phyloP scores from a whole-genome alignment of 257 asterid species.

The Schizonepeta tenuifolia region DNA sequence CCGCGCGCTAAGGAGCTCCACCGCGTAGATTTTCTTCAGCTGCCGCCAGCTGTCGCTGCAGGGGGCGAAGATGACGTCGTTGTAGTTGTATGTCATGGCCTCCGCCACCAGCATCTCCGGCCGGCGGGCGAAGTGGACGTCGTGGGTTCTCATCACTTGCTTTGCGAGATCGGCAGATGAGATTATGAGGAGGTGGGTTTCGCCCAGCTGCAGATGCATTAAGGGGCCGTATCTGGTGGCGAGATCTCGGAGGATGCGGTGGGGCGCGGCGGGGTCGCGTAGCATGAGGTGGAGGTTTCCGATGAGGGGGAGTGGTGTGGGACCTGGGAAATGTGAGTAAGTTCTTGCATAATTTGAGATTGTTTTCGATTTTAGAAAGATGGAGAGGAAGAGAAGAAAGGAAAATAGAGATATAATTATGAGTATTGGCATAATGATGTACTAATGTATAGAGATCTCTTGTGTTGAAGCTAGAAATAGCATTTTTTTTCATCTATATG shows the following conservation, averaged over 20 bases:
- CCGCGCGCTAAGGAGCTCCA: not conserved
- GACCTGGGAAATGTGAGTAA: not conserved
- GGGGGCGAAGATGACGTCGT: not conserved
- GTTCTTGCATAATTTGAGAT: not conserved
- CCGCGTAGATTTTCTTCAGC: not conserved
- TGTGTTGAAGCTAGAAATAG: too few relatives aligned
- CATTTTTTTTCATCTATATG: not conserved
- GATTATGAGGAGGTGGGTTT: not conserved
- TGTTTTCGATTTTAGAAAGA: not conserved
- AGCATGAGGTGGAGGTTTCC: slow-evolving; percentile 11
- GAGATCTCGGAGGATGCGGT: not conserved
- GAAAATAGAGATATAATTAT: not conserved
- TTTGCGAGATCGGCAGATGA: not conserved
- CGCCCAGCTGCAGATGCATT: not conserved
- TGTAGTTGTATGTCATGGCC: not conserved
- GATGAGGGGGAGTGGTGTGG: slow-evolving; percentile 1
- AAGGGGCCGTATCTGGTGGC: not conserved
- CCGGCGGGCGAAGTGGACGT: not conserved
- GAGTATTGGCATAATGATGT: not conserved
- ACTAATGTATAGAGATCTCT: too few relatives aligned
- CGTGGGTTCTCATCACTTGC: not conserved
- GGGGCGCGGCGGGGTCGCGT: not conserved
- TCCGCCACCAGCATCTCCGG: not conserved
- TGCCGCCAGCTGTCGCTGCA: not conserved
- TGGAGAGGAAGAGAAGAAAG: not conserved